Evolutionary conservation across 768 basidiomycete genomes (phyloP).

Genomic region (Tylopilus sp.): DNA sequence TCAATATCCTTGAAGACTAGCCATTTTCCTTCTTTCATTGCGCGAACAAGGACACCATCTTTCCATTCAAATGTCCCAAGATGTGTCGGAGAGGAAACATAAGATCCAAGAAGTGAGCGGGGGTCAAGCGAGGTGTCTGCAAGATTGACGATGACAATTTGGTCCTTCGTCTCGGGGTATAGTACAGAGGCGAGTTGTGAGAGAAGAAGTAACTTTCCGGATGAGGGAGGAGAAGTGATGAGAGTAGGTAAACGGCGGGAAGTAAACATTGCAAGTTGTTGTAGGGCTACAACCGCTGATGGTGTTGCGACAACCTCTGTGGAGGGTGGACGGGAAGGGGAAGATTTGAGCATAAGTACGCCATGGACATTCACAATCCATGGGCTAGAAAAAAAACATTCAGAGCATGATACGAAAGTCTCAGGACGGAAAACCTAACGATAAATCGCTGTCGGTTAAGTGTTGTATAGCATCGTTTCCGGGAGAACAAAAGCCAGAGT

Average conservation of each 20-base stretch:
- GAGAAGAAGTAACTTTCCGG: constrained; percentile 82
- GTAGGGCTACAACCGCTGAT: constrained; percentile 56
- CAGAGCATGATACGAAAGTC: constrained; percentile 11
- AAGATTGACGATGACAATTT: constrained; percentile 83
- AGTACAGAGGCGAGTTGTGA: constrained; percentile 69
- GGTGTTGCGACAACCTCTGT: constrained; percentile 59
- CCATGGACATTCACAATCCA: constrained; percentile 62
- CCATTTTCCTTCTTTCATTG: constrained; percentile 90
- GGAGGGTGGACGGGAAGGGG: constrained; percentile 21
- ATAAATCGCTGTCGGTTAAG: constrained; percentile 48
- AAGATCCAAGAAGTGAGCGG: constrained; percentile 88
- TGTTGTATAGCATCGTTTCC: constrained; percentile 31
- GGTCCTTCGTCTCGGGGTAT: constrained; percentile 55
- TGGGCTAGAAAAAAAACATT: constrained; percentile 40
- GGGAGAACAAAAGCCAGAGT: constrained; percentile 44
- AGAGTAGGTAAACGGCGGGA: constrained; percentile 75
- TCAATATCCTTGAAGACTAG: constrained; percentile 92
- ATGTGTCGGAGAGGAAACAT: constrained; percentile 78
- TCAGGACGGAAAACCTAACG: constrained; percentile 38
- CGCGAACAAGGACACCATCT: constrained; percentile 87
- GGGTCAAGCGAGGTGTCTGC: constrained; percentile 96
- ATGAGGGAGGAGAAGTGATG: constrained; percentile 80
- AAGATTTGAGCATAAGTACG: constrained; percentile 56
- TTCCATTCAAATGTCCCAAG: constrained; percentile 95
- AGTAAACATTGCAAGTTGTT: constrained; percentile 56